phyloP scores from a whole-genome alignment of 148 eudicot species.

The Cornus kousa region DNA sequence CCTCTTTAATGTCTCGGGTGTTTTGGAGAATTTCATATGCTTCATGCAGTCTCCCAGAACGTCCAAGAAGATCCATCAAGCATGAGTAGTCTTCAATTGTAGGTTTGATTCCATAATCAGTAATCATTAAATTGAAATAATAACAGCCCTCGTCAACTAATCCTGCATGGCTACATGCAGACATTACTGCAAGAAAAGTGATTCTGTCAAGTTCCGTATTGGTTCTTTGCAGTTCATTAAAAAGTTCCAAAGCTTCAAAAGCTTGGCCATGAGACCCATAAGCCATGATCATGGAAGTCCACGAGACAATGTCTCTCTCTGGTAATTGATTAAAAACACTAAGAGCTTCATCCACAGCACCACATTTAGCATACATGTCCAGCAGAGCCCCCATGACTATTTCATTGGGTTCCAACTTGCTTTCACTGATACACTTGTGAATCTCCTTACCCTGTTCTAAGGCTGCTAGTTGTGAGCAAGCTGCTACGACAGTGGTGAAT shows the following conservation, averaged over 20 bases:
- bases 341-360: slow-evolving; percentile 33
- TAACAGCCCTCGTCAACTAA: slow-evolving; percentile 30
- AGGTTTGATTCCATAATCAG: slow-evolving; percentile 22
- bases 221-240: slow-evolving; percentile 22
- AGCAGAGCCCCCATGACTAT: slow-evolving; percentile 34
- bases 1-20: slow-evolving; percentile 21
- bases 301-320: slow-evolving; percentile 27
- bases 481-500: slow-evolving; percentile 13
- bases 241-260: slow-evolving; percentile 28
- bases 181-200: slow-evolving; percentile 29
- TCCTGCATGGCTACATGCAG: slow-evolving; percentile 37
- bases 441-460: slow-evolving; percentile 12
- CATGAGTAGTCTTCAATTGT: slow-evolving; percentile 32
- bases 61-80: slow-evolving; percentile 37
- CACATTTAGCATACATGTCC: slow-evolving; percentile 38
- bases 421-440: slow-evolving; percentile 15
- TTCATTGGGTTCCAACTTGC: slow-evolving; percentile 17
- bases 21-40: slow-evolving; percentile 26
- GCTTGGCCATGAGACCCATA: slow-evolving; percentile 38
- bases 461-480: slow-evolving; percentile 15
- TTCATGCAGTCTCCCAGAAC: slow-evolving; percentile 32
- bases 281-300: slow-evolving; percentile 43
- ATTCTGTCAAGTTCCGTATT: slow-evolving; percentile 28
- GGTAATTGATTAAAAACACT: slow-evolving; percentile 25
- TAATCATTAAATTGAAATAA: slow-evolving; percentile 27